Conservation (phyloP, 805 yeast genomes). For the Spathaspora arborariae region DNA sequence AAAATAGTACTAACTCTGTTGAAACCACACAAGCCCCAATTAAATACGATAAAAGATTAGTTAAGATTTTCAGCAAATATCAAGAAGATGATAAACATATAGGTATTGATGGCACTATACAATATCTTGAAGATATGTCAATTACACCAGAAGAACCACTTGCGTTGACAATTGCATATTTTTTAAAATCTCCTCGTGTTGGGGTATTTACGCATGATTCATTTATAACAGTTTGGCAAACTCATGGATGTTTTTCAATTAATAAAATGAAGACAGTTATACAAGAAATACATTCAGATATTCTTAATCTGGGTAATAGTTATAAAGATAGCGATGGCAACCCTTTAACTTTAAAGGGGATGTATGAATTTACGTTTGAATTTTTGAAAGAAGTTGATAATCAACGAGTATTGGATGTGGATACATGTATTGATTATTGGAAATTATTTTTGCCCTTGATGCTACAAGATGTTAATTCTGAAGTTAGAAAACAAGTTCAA, state of each 20-base stretch:
- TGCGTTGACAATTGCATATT: conserved; percentile 67
- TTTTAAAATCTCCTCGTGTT: conserved; percentile 60
- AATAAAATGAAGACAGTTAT: conserved; percentile 43
- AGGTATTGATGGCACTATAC: conserved; percentile 75
- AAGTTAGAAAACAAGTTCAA: conserved; percentile 5
- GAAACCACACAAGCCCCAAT: not conserved
- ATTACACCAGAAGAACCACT: conserved; percentile 71
- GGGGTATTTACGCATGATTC: conserved; percentile 53
- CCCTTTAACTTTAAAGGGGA: conserved; percentile 42
- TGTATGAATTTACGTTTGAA: conserved; percentile 70
- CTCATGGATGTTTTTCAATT: conserved; percentile 24
- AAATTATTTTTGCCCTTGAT: conserved; percentile 45
- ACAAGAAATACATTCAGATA: conserved; percentile 11
- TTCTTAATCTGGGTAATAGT: conserved; percentile 4
- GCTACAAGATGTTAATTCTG: conserved; percentile 6
- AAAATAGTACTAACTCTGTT: not conserved
- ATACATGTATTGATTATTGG: conserved; percentile 78
- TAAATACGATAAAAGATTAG: conserved; percentile 16
- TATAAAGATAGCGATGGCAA: conserved; percentile 8
- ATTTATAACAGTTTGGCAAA: conserved; percentile 60
- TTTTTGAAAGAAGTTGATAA: conserved; percentile 57
- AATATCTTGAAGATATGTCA: conserved; percentile 62
- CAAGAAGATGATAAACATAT: conserved; percentile 38
- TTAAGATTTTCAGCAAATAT: conserved; percentile 31
- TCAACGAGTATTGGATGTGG: conserved; percentile 52